phyloP scores from a whole-genome alignment of 2,329 filamentous ascomycete genomes.

The Monosporascus sp. region DNA sequence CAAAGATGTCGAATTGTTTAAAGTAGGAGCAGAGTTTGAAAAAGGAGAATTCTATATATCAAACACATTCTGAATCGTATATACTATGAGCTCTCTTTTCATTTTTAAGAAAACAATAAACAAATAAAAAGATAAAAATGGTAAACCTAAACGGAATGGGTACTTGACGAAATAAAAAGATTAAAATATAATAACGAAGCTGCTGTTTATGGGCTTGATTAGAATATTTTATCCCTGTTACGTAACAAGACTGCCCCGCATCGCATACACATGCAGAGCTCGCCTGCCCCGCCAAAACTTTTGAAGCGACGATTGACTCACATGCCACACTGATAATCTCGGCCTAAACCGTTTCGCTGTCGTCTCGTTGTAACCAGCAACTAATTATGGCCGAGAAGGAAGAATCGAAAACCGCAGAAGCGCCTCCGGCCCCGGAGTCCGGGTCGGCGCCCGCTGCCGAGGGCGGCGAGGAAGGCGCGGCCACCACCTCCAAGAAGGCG shows the following conservation, averaged over 20 bases:
- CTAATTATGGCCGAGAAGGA: neutral
- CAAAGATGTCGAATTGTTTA: no score
- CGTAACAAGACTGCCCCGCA: neutral
- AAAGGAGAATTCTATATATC: no score
- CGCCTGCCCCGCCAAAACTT: neutral
- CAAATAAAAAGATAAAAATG: no score
- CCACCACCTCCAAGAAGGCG: constrained; percentile 63
- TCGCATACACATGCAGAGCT: neutral
- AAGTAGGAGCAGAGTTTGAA: no score
- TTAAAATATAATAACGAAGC: neutral
- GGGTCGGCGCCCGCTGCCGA: neutral
- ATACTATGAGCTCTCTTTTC: no score
- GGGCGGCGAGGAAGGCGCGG: neutral
- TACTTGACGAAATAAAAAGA: neutral
- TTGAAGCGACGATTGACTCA: neutral
- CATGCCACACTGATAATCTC: neutral
- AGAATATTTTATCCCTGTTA: neutral
- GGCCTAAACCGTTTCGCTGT: neutral
- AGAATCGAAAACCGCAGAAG: neutral
- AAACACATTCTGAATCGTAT: no score
- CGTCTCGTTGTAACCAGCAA: neutral
- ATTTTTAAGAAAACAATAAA: no score
- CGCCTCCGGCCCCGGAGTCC: neutral
- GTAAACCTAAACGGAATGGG: no score
- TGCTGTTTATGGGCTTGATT: neutral